Evolutionary conservation across 2,329 filamentous ascomycete species (phyloP).

Genomic region (Fusarium sarcochroum): DNA sequence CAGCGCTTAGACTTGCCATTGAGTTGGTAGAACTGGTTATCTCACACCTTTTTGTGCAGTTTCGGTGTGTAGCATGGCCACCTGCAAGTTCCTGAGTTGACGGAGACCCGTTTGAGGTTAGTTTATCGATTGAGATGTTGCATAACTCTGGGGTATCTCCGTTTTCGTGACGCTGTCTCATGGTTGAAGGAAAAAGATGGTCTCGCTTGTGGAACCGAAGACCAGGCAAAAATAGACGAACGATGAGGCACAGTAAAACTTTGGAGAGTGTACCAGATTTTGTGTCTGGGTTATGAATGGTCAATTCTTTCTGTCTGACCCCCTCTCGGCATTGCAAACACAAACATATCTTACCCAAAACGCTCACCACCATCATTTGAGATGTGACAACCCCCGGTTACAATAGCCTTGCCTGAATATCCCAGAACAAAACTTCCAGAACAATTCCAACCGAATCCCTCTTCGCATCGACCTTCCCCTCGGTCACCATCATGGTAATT

Average conservation of each 20-base stretch:
- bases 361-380: neutral
- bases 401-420: slow-evolving; percentile 22
- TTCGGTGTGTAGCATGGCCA: too few species aligned
- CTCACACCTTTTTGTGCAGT: neutral
- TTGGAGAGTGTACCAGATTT: neutral
- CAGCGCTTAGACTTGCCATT: slow-evolving; percentile 35
- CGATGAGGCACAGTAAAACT: neutral
- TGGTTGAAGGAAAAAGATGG: neutral
- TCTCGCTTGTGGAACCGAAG: neutral
- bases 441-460: slow-evolving; percentile 10
- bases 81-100: neutral
- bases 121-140: neutral
- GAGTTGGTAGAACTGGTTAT: neutral
- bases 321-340: neutral
- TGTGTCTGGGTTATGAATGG: neutral
- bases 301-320: neutral
- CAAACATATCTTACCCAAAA: neutral
- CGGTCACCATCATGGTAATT: slow-evolving; percentile 1
- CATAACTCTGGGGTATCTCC: neutral
- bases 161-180: neutral
- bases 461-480: slow-evolving; percentile 36
- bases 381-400: slow-evolving; percentile 32
- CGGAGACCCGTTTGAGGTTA: neutral
- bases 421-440: neutral
- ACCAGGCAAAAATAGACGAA: neutral